Evolutionary conservation across 176 grass and related monocot genomes (phyloP).

Genomic region (Ananas comosus): DNA sequence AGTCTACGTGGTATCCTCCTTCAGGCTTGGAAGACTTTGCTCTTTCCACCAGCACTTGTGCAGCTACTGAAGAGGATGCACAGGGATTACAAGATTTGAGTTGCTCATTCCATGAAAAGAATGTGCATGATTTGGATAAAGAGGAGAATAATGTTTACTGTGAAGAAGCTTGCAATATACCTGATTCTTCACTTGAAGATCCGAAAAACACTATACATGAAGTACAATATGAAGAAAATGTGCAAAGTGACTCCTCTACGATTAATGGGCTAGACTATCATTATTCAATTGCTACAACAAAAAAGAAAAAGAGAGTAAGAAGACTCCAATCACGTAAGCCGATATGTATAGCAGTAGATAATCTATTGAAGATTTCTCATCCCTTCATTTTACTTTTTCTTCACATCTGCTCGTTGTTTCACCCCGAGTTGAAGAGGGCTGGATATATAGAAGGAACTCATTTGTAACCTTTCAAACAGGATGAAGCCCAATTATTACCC

Average conservation of each 20-base stretch:
- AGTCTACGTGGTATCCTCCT: constrained; percentile 80
- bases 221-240: constrained; percentile 23
- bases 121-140: constrained; percentile 17
- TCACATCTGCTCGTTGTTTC: constrained; percentile 12
- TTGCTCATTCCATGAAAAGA: constrained; percentile 24
- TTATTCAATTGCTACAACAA: constrained; percentile 22
- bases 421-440: not conserved
- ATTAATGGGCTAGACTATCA: constrained; percentile 24
- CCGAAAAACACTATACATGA: constrained; percentile 29
- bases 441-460: not conserved
- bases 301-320: constrained; percentile 76
- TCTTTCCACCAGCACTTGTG: constrained; percentile 26
- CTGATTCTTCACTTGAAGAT: constrained; percentile 17
- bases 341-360: constrained; percentile 26
- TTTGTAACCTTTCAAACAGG: too few species aligned
- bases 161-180: constrained; percentile 18
- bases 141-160: constrained; percentile 17
- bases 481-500: too few species aligned
- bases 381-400: constrained; percentile 8
- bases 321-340: constrained; percentile 59
- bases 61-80: constrained; percentile 13
- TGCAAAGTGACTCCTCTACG: constrained; percentile 17
- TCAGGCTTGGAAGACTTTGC: constrained; percentile 55
- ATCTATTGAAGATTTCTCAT: constrained; percentile 5
- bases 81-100: constrained; percentile 24